Conservation (phyloP, 352 stramenopile species). For the Pythium plurisporium region DNA sequence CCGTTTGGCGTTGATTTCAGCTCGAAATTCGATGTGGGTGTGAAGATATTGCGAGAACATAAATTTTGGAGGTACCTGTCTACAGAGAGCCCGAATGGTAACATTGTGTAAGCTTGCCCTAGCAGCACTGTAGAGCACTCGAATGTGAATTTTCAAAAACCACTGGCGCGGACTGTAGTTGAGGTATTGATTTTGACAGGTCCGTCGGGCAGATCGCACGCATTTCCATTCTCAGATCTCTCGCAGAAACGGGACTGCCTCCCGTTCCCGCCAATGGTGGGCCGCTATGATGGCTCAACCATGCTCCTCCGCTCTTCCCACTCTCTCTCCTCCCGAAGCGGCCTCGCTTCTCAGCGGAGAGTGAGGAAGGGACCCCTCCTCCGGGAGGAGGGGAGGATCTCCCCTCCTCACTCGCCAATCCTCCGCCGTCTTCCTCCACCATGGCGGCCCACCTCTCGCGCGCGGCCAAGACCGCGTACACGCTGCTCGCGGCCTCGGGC, state of each 20-base stretch:
- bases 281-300: background rate
- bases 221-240: conserved; percentile 8
- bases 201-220: too few species aligned
- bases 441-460: conserved; percentile 5
- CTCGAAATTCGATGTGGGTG: too few species aligned
- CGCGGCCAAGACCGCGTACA: conserved; percentile 16
- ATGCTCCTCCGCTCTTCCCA: background rate
- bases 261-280: background rate
- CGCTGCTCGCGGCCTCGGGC: conserved; percentile 11
- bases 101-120: background rate
- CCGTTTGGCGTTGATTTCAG: too few species aligned
- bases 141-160: too few species aligned
- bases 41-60: background rate
- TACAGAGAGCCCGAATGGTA: background rate
- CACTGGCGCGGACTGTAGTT: too few species aligned
- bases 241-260: background rate
- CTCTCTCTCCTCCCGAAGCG: background rate
- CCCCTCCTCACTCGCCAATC: background rate
- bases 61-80: background rate
- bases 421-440: background rate
- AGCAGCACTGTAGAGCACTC: too few species aligned
- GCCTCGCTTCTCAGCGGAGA: too few species aligned
- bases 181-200: background rate
- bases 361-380: background rate
- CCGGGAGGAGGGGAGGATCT: too few species aligned